These are phyloP conservation scores for Zygosaccharomyces lentus DNA, from an alignment of 805 yeast genomes.

Conservation along the genomic window DNA sequence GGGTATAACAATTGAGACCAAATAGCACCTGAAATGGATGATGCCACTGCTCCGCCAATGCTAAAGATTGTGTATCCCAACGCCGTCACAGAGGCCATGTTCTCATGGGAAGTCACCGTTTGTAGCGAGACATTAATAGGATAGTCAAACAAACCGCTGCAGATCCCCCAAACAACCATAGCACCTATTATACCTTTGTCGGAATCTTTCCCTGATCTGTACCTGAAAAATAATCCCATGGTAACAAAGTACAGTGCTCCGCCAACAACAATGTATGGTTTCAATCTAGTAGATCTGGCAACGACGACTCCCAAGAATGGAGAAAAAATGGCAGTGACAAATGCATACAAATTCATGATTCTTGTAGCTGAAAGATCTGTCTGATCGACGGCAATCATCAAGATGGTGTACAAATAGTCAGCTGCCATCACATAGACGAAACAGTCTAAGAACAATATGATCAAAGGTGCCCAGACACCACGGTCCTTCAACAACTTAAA, in stretches of 20 bases:
- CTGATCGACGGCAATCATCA: constrained; percentile 60
- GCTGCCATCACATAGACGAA: constrained; percentile 65
- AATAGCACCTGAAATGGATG: constrained; percentile 61
- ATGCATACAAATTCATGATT: constrained; percentile 56
- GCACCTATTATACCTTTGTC: constrained; percentile 61
- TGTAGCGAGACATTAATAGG: constrained; percentile 62
- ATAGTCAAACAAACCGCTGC: constrained; percentile 70
- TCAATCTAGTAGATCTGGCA: constrained; percentile 46
- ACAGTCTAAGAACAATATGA: constrained; percentile 54
- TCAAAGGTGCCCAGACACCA: constrained; percentile 66
- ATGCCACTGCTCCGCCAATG: constrained; percentile 62
- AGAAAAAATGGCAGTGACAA: constrained; percentile 60
- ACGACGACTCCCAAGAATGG: constrained; percentile 53
- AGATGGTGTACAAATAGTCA: constrained; percentile 62
- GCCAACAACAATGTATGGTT: constrained; percentile 59
- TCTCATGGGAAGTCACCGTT: constrained; percentile 57
- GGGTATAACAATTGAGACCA: constrained; percentile 53
- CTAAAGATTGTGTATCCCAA: constrained; percentile 53
- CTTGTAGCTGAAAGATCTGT: constrained; percentile 58
- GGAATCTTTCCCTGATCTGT: constrained; percentile 47
- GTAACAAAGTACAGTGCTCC: constrained; percentile 36
- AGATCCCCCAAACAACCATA: constrained; percentile 60
- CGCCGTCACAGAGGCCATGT: constrained; percentile 63
- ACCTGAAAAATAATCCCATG: constrained; percentile 55
- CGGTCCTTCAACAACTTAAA: constrained; percentile 55